Evolutionary conservation across 441 rosid genomes (phyloP), one percentile per base, ranked within the genome.

Genomic region (Hura crepitans): DNA sequence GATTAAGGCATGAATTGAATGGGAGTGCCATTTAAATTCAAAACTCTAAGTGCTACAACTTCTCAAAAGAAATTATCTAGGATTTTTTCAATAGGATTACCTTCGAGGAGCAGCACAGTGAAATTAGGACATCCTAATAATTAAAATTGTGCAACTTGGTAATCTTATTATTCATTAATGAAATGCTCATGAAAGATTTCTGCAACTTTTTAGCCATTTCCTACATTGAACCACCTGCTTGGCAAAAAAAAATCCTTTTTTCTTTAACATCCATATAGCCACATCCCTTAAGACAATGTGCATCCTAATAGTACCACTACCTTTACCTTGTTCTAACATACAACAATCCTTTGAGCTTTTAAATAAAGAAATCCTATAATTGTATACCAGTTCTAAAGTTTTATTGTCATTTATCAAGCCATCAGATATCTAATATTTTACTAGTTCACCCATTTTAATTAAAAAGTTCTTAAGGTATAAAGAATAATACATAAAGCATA

Each of bases 301-400:
- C 79, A 83, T 74, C 67, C 63, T 78, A 13, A 78, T 74, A 3
- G 75, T 76, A 35, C 76, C 75, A 0, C n/a, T 25, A 13, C 69
- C 10, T 3, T 62, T 77, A 13, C 82, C 86, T 20, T 69, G 61
- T 49, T 80, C 86, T 33, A 83, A 55, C 77, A 80, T 68, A 72
- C 81, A 83, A 45, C 61, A 74, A 18, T 80, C 86, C 65, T 77
- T 83, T 51, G 80, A 72, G 33, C 30, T 63, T 57, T 80, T 81
- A 31, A 78, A n/a, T 61, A 80, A 65, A 53, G 78, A 47, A 18
- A 59, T 74, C 30, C 79, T 78, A 15, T 55, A 66, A 46, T 72
- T 74, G 65, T 59, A 63, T 22, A 77, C 71, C 18, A 74, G 73
- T 47, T 80, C 82, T 17, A 69, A 33, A 35, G 66, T 68, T 63